Evolutionary conservation across 1,284 basidiomycete genomes (phyloP), one percentile per base, ranked within the genome.

Genomic region (Melampsora larici-populina): DNA sequence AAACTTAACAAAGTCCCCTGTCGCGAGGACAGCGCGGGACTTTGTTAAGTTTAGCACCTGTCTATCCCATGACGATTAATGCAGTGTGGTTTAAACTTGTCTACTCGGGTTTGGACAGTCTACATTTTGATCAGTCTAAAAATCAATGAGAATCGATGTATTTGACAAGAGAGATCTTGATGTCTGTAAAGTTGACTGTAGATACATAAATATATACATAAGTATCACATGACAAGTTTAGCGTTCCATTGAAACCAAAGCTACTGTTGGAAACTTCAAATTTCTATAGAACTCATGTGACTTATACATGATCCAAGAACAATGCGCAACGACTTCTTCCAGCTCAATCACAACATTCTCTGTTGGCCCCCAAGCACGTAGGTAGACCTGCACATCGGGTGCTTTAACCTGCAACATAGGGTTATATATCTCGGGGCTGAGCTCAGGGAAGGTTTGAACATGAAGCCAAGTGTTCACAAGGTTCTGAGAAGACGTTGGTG

Each of bases 241-340:
- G 24, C 7, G 26, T 24, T 67, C 36, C 15, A 67, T 29, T 24
- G 17, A 67, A 24, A 67, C 33, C 31, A 67, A 13, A 33, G 65
- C 65, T 17, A 33, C 24, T 13, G 65, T 67, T 67, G 31, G 31
- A 67, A 67, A 69, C 17, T 29, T n/a, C 13, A 69, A 29, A 13
- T 69, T 8, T 11, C 24, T 48, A 21, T 11, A 5, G 8, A 49
- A 7, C 17, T 69, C 46, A 13, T 49, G 43, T 24, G 29, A 13
- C 24, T 65, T 71, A 48, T 73, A 73, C 65, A 55, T 75, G 21
- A 75, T 66, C 73, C 73, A 75, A 9, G 73, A 48, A 43, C 73
- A 75, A 17, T 67, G 73, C 8, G 73, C 73, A 36, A 75, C 48
- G 17, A 75, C 29, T n/a, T 75, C 64, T 2, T 60, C 26, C 15